These are phyloP conservation scores for Sophora flavescens DNA, from an alignment of 306 rosid species.

Conservation along the genomic window DNA sequence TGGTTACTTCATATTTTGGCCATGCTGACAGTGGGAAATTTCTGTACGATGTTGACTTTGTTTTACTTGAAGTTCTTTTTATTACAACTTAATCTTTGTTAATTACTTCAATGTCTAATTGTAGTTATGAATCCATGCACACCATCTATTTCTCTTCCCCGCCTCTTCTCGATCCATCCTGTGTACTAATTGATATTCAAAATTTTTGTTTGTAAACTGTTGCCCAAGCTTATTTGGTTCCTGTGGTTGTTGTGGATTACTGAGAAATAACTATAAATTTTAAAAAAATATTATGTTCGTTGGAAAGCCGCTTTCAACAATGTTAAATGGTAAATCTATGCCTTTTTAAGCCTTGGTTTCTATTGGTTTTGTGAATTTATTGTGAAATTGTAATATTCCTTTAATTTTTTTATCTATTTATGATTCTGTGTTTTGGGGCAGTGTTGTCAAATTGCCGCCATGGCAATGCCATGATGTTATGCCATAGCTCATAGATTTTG, in stretches of 20 bases:
- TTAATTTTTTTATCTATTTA: background rate
- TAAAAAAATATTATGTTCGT: slow-evolving; percentile 10
- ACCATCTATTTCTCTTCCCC: slow-evolving; percentile 6
- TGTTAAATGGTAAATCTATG: background rate
- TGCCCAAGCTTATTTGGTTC: slow-evolving; percentile 19
- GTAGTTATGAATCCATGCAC: slow-evolving; percentile 15
- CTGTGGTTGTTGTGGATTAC: slow-evolving; percentile 29
- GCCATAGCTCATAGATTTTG: no score
- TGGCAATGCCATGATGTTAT: no score
- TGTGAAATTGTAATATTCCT: background rate
- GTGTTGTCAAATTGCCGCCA: no score
- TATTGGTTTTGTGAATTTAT: slow-evolving; percentile 1
- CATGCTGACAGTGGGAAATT: background rate
- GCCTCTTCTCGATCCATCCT: slow-evolving; percentile 2
- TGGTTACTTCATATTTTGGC: slow-evolving; percentile 8
- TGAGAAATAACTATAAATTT: background rate
- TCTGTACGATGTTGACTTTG: slow-evolving; percentile 3
- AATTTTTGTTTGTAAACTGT: background rate
- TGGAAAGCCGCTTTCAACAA: no score
- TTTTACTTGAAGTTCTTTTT: slow-evolving; percentile 30
- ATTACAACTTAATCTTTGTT: slow-evolving; percentile 25
- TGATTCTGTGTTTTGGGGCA: background rate
- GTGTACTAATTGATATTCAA: background rate
- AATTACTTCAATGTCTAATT: slow-evolving; percentile 28
- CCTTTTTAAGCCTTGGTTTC: background rate